Evolutionary conservation across 2,329 filamentous ascomycete species (phyloP), one percentile per base, ranked within the genome.

Genomic region (Penicillium thymicola): DNA sequence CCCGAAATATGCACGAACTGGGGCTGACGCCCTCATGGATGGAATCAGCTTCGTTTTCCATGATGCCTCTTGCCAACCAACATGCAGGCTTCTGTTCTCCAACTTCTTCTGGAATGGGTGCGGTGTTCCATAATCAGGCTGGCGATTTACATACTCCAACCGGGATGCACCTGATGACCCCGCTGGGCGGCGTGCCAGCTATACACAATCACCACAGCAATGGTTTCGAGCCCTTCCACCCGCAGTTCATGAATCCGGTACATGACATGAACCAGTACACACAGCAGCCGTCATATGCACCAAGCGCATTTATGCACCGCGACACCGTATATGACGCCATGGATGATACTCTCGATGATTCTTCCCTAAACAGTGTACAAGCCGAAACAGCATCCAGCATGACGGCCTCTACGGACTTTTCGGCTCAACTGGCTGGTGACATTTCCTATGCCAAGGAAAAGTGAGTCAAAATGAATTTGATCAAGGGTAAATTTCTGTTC

Each of bases 1-100:
- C 91, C 5, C 85, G 89, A 71, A 89, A 87, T 18, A 84, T 88
- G 41, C 86, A 89, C 67, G 92, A 97, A 65, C 94, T 92, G 87
- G 85, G 89, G 63, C 92, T 96, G 69, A 96, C 92, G 2, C 91
- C 92, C 4, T 94, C 92, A 23, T 80, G 96, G 55, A 83, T 97
- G 70, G 93, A 97, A 70, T 86, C 91, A 18, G 91, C 88, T 72
- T 89, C 90, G 30, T 90, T 90, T 72, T 85, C 86, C 25, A 97
- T 96, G 75, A 82, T 85, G 58, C 82, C 82, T 54, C 93, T 96
- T 69, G 86, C 88, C 62, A 90, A 89, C 73, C 89, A 92, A 62
- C 84, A 88, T 44, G 84, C 89, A 16, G 89, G 88, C 14, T 94
- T 94, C 75, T 97, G 96, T 75, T 92, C 91, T 8, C 90, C 92